These are phyloP conservation scores for Aspergillus ochraceoroseus DNA, from an alignment of 2,329 filamentous ascomycete species.

Conservation along the genomic window DNA sequence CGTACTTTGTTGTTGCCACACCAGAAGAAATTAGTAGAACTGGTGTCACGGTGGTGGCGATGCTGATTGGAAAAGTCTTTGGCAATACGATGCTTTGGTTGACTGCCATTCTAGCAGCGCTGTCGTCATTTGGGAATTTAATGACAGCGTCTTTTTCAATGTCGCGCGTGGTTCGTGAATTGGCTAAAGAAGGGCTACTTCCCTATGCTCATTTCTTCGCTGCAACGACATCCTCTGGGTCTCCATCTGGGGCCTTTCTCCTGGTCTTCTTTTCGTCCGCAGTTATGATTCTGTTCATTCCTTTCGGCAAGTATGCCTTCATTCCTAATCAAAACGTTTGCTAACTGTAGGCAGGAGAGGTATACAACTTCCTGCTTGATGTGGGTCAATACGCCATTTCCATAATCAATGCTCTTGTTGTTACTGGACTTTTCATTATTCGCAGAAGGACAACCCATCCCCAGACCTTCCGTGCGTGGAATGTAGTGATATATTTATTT, in stretches of 20 bases:
- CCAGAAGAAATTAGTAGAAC: conserved; percentile 40
- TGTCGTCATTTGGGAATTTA: conserved; percentile 65
- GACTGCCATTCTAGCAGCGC: conserved; percentile 49
- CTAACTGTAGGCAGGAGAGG: conserved; percentile 30
- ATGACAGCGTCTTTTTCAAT: conserved; percentile 65
- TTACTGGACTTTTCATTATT: conserved; percentile 26
- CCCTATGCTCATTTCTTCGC: conserved; percentile 60
- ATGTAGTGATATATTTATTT: conserved; percentile 6
- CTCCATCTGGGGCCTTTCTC: conserved; percentile 61
- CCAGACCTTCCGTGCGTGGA: conserved; percentile 9
- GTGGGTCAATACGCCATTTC: conserved; percentile 32
- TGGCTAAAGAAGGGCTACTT: conserved; percentile 62
- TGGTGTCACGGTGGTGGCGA: conserved; percentile 42
- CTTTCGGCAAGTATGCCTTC: conserved; percentile 39
- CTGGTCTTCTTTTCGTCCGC: conserved; percentile 47
- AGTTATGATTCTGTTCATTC: conserved; percentile 62
- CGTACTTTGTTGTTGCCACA: conserved; percentile 56
- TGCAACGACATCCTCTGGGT: conserved; percentile 58
- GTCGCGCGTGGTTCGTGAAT: conserved; percentile 61
- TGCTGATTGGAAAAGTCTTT: conserved; percentile 44
- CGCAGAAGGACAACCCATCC: not conserved
- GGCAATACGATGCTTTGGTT: conserved; percentile 51
- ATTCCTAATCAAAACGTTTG: too few relatives aligned
- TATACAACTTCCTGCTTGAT: conserved; percentile 31
- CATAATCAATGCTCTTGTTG: conserved; percentile 32